These are phyloP conservation scores for Stentor roeselii DNA, from an alignment of 73 alveolate genomes.

Conservation along the genomic window DNA sequence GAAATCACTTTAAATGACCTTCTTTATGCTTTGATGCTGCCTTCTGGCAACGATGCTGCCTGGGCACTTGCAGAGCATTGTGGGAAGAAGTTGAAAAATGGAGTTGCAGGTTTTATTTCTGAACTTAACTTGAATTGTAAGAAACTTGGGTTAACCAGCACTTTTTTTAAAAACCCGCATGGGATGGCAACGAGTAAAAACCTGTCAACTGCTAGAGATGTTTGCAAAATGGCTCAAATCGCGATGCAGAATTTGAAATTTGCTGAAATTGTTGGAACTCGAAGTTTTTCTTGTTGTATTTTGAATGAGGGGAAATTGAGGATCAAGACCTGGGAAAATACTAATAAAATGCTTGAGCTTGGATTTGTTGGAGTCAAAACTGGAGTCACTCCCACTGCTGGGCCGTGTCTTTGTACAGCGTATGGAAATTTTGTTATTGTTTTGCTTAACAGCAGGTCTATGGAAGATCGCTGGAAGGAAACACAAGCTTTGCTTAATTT, in stretches of 20 bases:
- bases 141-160: constrained; percentile 46
- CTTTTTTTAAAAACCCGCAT: constrained; percentile 69
- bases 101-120: constrained; percentile 41
- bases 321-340: constrained; percentile 34
- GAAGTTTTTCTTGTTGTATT: constrained; percentile 24
- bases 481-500: no score
- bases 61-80: constrained; percentile 50
- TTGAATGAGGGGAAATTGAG: constrained; percentile 6
- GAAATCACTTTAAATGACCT: constrained; percentile 50
- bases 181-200: constrained; percentile 67
- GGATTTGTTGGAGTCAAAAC: constrained; percentile 62
- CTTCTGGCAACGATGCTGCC: constrained; percentile 83
- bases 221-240: constrained; percentile 44
- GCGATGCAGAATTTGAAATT: constrained; percentile 41
- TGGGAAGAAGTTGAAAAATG: constrained; percentile 48
- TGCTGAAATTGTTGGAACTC: constrained; percentile 39
- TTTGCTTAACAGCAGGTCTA: neutral
- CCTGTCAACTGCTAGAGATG: constrained; percentile 66
- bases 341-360: constrained; percentile 50
- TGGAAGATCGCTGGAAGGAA: neutral
- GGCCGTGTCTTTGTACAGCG: constrained; percentile 46
- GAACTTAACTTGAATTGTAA: constrained; percentile 63
- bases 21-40: constrained; percentile 71
- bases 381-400: constrained; percentile 60
- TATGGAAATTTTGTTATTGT: neutral